Evolutionary conservation across 305 asterid genomes (phyloP).

Genomic region (Andrographis paniculata): DNA sequence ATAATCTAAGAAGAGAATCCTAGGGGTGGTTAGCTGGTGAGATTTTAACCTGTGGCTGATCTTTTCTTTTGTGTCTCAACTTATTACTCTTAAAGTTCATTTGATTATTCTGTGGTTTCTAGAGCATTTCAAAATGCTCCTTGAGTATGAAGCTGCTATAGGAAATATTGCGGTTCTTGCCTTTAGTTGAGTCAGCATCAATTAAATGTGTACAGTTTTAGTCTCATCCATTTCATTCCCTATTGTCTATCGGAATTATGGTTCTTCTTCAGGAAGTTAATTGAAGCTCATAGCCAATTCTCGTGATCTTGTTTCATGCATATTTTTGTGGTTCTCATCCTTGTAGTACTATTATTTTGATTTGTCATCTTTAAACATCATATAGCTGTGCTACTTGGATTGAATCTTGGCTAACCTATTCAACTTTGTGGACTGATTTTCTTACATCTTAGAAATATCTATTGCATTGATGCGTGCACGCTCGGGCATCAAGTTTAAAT

Average conservation of each 20-base stretch:
- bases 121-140: too few species aligned
- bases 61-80: conserved; percentile 1
- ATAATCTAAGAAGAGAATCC: conserved; percentile 11
- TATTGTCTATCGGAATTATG: neutral
- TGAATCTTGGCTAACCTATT: neutral
- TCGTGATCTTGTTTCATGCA: neutral
- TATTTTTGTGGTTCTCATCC: conserved; percentile 1
- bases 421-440: too few species aligned
- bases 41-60: conserved; percentile 14
- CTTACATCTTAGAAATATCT: too few species aligned
- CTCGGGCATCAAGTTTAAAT: conserved; percentile 8
- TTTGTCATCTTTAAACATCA: neutral
- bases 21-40: conserved; percentile 21
- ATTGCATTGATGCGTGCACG: conserved; percentile 6
- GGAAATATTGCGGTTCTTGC: neutral
- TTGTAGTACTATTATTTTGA: neutral
- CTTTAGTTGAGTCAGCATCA: neutral
- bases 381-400: neutral
- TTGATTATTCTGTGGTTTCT: neutral
- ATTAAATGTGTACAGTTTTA: neutral
- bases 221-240: too few species aligned
- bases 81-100: neutral
- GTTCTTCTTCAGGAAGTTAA: conserved; percentile 7
- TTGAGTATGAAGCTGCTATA: too few species aligned
- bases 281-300: conserved; percentile 12